Evolutionary conservation across 139 green algal species (phyloP), one percentile per base, ranked within the genome.

Genomic region (Dunaliella primolecta): DNA sequence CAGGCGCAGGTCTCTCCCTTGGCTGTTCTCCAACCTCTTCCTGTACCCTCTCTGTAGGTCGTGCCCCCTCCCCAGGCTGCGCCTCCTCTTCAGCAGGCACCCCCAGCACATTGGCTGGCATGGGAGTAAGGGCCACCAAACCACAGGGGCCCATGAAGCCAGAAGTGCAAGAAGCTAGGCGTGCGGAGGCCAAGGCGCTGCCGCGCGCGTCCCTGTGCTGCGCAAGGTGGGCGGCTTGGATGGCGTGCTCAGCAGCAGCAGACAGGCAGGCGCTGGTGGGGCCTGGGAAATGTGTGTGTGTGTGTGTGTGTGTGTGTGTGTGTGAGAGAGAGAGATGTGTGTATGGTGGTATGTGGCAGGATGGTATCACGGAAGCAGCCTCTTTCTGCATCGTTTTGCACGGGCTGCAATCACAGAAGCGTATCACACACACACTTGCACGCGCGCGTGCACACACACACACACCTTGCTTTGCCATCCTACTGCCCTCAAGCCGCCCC

Each of bases 81-180:
- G n/a, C n/a, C n/a, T n/a, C n/a, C n/a, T n/a, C n/a, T n/a, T n/a
- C n/a, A n/a, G n/a, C n/a, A n/a, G n/a, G n/a, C n/a, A n/a, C n/a
- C n/a, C n/a, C n/a, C n/a, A n/a, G n/a, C n/a, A n/a, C n/a, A n/a
- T n/a, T n/a, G n/a, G n/a, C n/a, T n/a, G 75, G 75, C 21, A 80
- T 80, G n/a, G 33, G 3, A 38, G 75, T 32, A 30, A 80, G 2
- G 29, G 75, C 29, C 24, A 80, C 75, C 2, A 80, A 11, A 30
- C 75, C 75, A 36, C 32, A 80, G 75, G 75, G 75, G 29, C 75
- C 75, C 75, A 80, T 80, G 30, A 80, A 80, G 30, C 75, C 75
- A 2, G 75, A 30, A 1, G 75, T 80, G 30, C 33, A 33, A 27
- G 75, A 29, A 38, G 75, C 75, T 37, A 32, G 75, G 7, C 75